Conservation (phyloP, 2,329 filamentous ascomycete genomes). For the Beauveria brongniartii region DNA sequence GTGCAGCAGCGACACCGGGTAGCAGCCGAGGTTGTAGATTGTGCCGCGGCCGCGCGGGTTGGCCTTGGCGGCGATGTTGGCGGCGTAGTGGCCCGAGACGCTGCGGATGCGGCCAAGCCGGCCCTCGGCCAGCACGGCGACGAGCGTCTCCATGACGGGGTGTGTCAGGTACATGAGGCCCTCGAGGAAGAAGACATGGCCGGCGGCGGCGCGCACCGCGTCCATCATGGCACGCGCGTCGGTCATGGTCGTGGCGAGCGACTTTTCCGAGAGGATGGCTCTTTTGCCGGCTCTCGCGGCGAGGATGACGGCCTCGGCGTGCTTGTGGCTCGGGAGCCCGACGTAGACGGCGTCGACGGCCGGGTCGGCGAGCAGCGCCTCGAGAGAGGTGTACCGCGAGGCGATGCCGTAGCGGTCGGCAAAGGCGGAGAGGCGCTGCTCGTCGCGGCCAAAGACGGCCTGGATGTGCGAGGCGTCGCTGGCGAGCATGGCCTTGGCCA, state of each 20-base stretch:
- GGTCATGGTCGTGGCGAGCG: conserved; percentile 19
- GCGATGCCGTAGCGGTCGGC: conserved; percentile 19
- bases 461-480: conserved; percentile 17
- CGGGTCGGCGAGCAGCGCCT: conserved; percentile 17
- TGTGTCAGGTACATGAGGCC: conserved; percentile 22
- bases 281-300: conserved; percentile 18
- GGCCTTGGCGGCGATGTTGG: conserved; percentile 21
- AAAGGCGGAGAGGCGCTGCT: conserved; percentile 18
- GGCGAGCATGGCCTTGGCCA: conserved; percentile 17
- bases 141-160: conserved; percentile 18
- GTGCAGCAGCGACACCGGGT: conserved; percentile 21
- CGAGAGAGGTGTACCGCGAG: conserved; percentile 15
- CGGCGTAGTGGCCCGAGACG: conserved; percentile 20
- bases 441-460: conserved; percentile 21
- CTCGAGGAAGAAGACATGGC: conserved; percentile 20
- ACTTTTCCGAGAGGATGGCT: conserved; percentile 21
- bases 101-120: conserved; percentile 16
- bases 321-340: conserved; percentile 20
- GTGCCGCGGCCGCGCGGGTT: conserved; percentile 22
- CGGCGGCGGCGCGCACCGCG: conserved; percentile 13
- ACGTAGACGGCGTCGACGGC: conserved; percentile 21
- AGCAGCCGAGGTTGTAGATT: conserved; percentile 23
- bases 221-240: conserved; percentile 18
- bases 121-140: conserved; percentile 17
- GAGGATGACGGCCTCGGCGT: conserved; percentile 18